These are phyloP conservation scores for Fistulinella prunicolor DNA, from an alignment of 768 basidiomycete species.

Conservation along the genomic window DNA sequence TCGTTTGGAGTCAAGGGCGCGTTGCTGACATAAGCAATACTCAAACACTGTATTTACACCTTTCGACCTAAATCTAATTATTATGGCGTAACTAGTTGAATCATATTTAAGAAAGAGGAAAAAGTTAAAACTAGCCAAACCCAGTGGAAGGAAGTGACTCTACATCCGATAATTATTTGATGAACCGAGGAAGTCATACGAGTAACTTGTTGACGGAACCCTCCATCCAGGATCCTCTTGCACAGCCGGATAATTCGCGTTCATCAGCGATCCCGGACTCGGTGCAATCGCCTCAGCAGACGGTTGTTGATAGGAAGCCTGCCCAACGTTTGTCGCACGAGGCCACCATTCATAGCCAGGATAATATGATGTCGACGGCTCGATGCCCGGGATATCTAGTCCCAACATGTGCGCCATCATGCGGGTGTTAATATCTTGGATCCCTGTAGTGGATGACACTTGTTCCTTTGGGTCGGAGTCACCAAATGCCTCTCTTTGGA, in stretches of 20 bases:
- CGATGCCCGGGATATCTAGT: conserved; percentile 58
- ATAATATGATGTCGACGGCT: conserved; percentile 49
- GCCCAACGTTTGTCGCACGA: conserved; percentile 26
- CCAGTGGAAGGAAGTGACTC: not conserved
- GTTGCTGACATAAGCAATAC: conserved; percentile 22
- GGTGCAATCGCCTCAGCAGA: conserved; percentile 4
- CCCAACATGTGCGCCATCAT: conserved; percentile 75
- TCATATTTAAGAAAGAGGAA: too few relatives aligned
- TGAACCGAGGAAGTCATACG: conserved; percentile 20
- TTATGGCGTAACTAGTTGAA: too few relatives aligned
- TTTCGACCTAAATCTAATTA: too few relatives aligned
- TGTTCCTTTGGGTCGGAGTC: conserved; percentile 23
- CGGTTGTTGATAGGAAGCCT: conserved; percentile 16
- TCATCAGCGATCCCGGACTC: conserved; percentile 8
- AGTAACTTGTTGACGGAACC: conserved; percentile 11
- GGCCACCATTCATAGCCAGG: conserved; percentile 69
- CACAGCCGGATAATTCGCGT: conserved; percentile 15
- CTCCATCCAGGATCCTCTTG: conserved; percentile 24
- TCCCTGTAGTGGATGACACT: conserved; percentile 35
- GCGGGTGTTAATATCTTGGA: conserved; percentile 61
- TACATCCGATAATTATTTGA: conserved; percentile 24
- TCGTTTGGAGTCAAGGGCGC: conserved; percentile 1
- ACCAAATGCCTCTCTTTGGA: conserved; percentile 41
- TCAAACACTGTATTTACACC: too few relatives aligned
- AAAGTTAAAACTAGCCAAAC: too few relatives aligned